Evolutionary conservation across 2,329 filamentous ascomycete genomes (phyloP).

Genomic region (Fusarium compactum): DNA sequence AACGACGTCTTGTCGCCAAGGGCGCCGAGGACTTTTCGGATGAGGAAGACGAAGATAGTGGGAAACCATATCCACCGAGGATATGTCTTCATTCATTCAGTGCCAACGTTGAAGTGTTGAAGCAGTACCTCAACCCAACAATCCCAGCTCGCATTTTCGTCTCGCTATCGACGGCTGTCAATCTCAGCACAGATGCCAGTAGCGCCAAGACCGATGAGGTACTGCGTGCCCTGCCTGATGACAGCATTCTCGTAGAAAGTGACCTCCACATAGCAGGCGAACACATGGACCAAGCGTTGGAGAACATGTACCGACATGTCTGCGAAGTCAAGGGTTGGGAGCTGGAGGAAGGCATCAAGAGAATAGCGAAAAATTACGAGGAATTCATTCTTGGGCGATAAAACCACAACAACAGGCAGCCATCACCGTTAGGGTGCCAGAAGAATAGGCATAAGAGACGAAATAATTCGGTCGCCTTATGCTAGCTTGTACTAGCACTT

Average conservation of each 20-base stretch:
- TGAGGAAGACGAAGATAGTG: conserved; percentile 46
- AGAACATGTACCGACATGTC: conserved; percentile 80
- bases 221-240: conserved; percentile 79
- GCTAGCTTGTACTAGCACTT: neutral
- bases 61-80: conserved; percentile 81
- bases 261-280: conserved; percentile 87
- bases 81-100: conserved; percentile 97
- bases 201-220: conserved; percentile 68
- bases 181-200: conserved; percentile 69
- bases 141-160: conserved; percentile 86
- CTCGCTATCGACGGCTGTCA: conserved; percentile 88
- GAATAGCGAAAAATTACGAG: conserved; percentile 79
- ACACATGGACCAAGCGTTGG: conserved; percentile 81
- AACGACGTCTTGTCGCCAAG: conserved; percentile 63
- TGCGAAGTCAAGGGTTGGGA: conserved; percentile 84
- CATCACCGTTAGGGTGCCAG: neutral
- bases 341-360: conserved; percentile 75
- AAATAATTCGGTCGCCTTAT: neutral
- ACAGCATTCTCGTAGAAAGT: conserved; percentile 87
- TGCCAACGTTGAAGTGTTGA: conserved; percentile 78
- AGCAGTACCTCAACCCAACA: conserved; percentile 79
- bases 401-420: neutral
- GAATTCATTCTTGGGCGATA: conserved; percentile 76
- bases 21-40: conserved; percentile 62
- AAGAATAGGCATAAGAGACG: neutral